Base-by-base conservation (phyloP, 805 yeast genomes). In the Candida ponderosae region DNA sequence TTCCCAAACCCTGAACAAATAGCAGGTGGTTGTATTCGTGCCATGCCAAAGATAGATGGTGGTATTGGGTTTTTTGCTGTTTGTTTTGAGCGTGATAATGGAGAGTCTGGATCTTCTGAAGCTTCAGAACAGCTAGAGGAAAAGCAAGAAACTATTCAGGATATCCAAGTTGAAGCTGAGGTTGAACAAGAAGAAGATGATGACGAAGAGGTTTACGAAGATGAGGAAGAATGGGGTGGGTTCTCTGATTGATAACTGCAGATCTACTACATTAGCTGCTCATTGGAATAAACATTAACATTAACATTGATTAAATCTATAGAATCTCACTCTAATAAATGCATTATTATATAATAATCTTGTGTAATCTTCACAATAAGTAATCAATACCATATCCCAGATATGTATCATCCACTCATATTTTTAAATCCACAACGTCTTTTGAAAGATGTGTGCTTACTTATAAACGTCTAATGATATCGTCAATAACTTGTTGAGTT, bases 1-100 rank as follows among this genome's bases (percentile, higher is more conserved):
- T 69, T 71, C 9, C 60, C 54, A 13, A 61, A 65, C 31, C 73
- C 79, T 17, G 66, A 68, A 28, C 66, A 61, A 29, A 53, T 86
- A 34, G 95, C 96, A 1, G 87, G 79, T 1, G 90, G 93, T 0
- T 89, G 97, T 61, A 78, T 93, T 0, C 68, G 99, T 46, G 82
- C 89, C 0, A 61, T 79, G 31, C 96, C 97, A 1, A 80, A 76
- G 43, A 81, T 73, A 32, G 98, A 93, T 56, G 98, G 97, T 23
- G 98, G 98, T n/a, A 93, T 93, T 50, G 99, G 99, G 0, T 93
- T 93, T 56, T 93, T 93, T 60, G 97, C 97, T 0, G 97, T 89
- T 1, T 80, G 93, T 39, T 90, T 93, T 56, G 83, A 84, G 44
- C 70, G 82, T 39, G 53, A n/a, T n/a, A n/a, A n/a, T n/a, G n/a